These are phyloP conservation scores for Fragaria ananassa DNA, from an alignment of 306 rosid species.

Conservation along the genomic window DNA sequence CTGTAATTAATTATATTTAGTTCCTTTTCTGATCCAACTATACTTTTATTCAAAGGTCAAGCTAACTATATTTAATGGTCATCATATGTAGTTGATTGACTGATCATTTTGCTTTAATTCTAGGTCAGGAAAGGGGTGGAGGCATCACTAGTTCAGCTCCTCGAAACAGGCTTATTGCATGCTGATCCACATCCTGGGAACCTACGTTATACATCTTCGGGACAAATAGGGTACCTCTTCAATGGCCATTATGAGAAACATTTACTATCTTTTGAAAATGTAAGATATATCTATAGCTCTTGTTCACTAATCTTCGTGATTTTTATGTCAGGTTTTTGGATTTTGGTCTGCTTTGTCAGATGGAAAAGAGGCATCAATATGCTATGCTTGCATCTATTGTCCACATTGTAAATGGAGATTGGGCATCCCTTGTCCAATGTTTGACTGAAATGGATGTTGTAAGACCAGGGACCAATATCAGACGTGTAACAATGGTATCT, in stretches of 20 bases:
- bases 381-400: constrained; percentile 97
- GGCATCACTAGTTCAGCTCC: constrained; percentile 84
- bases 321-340: constrained; percentile 70
- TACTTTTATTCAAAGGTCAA: constrained; percentile 10
- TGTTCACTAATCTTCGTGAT: constrained; percentile 16
- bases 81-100: constrained; percentile 14
- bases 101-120: constrained; percentile 27
- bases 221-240: constrained; percentile 71
- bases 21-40: neutral
- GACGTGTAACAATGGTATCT: constrained; percentile 67
- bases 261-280: neutral
- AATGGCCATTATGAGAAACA: neutral
- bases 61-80: constrained; percentile 3
- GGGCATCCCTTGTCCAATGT: constrained; percentile 80
- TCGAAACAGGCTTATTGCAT: constrained; percentile 92
- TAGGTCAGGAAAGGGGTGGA: constrained; percentile 95
- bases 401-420: constrained; percentile 95
- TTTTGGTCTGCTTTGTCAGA: constrained; percentile 95
- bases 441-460: constrained; percentile 81
- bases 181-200: constrained; percentile 99
- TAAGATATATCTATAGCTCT: neutral
- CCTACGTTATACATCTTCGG: constrained; percentile 81
- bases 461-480: constrained; percentile 80
- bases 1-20: neutral
- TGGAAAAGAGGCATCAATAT: constrained; percentile 86